Evolutionary conservation across 495 filamentous ascomycete species (phyloP).

Genomic region (Clohesyomyces aquaticus): DNA sequence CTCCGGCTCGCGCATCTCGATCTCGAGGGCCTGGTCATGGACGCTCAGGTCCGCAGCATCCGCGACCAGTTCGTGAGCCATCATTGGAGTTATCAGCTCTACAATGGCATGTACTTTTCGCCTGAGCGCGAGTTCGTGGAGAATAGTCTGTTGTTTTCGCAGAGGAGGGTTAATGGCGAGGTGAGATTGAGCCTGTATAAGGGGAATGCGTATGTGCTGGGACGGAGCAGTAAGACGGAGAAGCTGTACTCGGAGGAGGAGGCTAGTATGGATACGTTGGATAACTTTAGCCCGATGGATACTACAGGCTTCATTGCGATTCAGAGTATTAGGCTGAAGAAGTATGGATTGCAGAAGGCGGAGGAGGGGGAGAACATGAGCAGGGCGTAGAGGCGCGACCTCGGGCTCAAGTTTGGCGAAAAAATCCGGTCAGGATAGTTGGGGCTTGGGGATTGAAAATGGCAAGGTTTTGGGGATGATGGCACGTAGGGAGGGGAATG

Average conservation of each 20-base stretch:
- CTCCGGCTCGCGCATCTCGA: conserved; percentile 78
- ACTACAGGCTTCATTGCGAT: conserved; percentile 81
- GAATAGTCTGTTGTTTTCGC: conserved; percentile 68
- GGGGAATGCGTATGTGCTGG: conserved; percentile 73
- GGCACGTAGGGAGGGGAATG: too few relatives aligned
- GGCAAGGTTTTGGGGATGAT: too few relatives aligned
- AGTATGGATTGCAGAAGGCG: conserved; percentile 75
- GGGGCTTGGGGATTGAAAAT: too few relatives aligned
- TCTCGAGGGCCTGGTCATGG: conserved; percentile 82
- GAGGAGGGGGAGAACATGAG: conserved; percentile 56
- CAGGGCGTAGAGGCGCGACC: too few relatives aligned
- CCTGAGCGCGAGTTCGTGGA: conserved; percentile 81
- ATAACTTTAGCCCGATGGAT: conserved; percentile 74
- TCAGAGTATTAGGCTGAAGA: conserved; percentile 83
- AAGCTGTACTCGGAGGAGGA: conserved; percentile 85
- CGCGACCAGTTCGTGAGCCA: conserved; percentile 77
- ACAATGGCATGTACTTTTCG: conserved; percentile 84
- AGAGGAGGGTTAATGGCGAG: conserved; percentile 62
- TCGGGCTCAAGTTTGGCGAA: too few relatives aligned
- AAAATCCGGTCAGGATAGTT: too few relatives aligned
- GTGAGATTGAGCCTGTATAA: conserved; percentile 78
- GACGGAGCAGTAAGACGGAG: conserved; percentile 73
- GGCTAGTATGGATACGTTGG: conserved; percentile 85
- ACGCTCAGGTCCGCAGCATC: conserved; percentile 79
- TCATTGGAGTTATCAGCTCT: conserved; percentile 74